Conservation (phyloP, 805 yeast species). For the Candida jianshihensis region DNA sequence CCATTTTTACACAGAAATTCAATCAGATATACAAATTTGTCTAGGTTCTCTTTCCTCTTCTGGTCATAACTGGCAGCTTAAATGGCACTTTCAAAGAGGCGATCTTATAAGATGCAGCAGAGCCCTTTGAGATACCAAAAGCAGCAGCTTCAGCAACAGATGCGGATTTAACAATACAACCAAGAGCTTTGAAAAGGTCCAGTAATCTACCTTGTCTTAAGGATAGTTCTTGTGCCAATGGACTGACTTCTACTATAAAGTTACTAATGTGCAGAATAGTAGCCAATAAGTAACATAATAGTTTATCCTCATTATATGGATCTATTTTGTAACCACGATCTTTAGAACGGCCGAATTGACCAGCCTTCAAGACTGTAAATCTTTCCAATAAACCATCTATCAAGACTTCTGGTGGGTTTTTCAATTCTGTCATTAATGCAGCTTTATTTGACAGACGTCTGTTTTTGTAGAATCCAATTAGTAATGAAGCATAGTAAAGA, state of each 20-base stretch:
- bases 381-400: constrained; percentile 65
- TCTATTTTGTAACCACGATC: constrained; percentile 75
- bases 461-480: constrained; percentile 73
- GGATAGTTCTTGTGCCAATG: constrained; percentile 78
- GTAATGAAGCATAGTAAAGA: constrained; percentile 71
- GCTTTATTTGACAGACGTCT: constrained; percentile 58
- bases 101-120: constrained; percentile 61
- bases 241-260: constrained; percentile 67
- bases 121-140: constrained; percentile 54
- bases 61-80: constrained; percentile 75
- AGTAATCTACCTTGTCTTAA: constrained; percentile 69
- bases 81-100: constrained; percentile 87
- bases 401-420: constrained; percentile 65
- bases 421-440: constrained; percentile 51
- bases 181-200: constrained; percentile 69
- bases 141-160: constrained; percentile 72
- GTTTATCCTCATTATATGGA: constrained; percentile 81
- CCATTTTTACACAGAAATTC: too few relatives aligned
- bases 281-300: constrained; percentile 72
- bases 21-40: background rate
- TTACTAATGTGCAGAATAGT: constrained; percentile 69
- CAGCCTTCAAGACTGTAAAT: constrained; percentile 61
- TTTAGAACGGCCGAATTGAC: constrained; percentile 65
- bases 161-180: constrained; percentile 70
- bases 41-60: constrained; percentile 44